These are phyloP conservation scores for Ophiobolus disseminans DNA, from an alignment of 2,329 filamentous ascomycete genomes.

Conservation along the genomic window DNA sequence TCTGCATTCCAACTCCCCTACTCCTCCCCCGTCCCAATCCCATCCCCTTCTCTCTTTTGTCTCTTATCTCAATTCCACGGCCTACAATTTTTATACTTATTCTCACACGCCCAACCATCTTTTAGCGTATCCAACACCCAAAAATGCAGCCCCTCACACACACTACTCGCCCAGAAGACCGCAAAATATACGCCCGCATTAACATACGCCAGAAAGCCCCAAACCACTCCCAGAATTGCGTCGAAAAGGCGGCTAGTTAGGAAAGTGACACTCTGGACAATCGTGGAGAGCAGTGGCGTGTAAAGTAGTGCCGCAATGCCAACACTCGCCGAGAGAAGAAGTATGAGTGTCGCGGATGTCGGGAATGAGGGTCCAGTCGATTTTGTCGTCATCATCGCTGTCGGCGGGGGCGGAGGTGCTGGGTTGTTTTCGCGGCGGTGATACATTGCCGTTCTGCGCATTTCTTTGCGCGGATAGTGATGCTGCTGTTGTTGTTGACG, in stretches of 20 bases:
- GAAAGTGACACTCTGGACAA: slow-evolving; percentile 8
- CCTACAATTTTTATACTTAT: slow-evolving; percentile 1
- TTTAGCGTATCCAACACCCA: background rate
- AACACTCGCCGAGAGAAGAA: slow-evolving; percentile 5
- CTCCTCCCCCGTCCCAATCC: background rate
- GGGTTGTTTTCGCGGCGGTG: background rate
- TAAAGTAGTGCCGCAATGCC: slow-evolving; percentile 9
- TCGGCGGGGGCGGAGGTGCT: background rate
- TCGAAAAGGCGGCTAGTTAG: background rate
- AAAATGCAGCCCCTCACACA: background rate
- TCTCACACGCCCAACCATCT: background rate
- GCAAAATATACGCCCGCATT: background rate
- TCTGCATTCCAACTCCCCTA: background rate
- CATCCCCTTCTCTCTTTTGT: background rate
- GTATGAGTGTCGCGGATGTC: background rate
- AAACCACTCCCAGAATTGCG: background rate
- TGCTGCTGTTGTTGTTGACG: background rate
- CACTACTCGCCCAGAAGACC: background rate
- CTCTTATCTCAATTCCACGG: background rate
- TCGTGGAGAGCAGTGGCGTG: background rate
- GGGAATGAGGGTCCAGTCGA: background rate
- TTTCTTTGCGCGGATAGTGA: background rate
- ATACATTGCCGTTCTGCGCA: background rate
- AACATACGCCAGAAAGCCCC: background rate
- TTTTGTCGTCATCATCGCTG: background rate